Base-by-base conservation (phyloP, 176 grass and related monocot species). In the Bromus sterilis region DNA sequence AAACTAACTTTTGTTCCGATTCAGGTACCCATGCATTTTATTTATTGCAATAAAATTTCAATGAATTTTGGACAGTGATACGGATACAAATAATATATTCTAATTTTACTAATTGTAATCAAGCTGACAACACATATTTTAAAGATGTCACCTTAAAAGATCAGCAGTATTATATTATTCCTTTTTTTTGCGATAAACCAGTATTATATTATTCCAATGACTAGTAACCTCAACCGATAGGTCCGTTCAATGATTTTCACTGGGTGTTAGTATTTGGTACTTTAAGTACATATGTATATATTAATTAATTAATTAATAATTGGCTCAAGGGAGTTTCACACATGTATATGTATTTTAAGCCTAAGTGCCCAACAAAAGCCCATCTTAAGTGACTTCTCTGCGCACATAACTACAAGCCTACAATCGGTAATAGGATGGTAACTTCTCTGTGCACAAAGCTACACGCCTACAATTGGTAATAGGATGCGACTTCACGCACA, bases 1-100 rank as follows among this genome's bases (percentile, higher is more conserved):
- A 98, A 89, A 82, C 72, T 98, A 79, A 93, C 95, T 48, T 98
- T 98, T 91, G 95, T 94, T 71, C 95, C 95, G 6, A 94, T 98
- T 84, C 92, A 94, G 92, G 95, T 98, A 93, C n/a, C 18, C 37
- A 56, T 53, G 18, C 55, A 53, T 80, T 84, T 60, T 32, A 53
- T 57, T 85, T 51, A 24, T 55, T 85, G 7, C 59, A 37, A 41
- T 75, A n/a, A n/a, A n/a, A 28, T 91, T 76, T 70, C 7, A 2
- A 40, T 72, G 51, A 26, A 9, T 71, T 74, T 75, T 70, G 42
- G 9, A 26, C 39, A 78, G 24, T 41, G 73, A 32, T 35, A 24
- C 18, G 5, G 46, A 68, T 30, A 1, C n/a, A 75, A 56, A 75
- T 46, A 21, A 20, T 44, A 77, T 23, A n/a, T 69, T 26, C 11